A percentile compares a stretch with the other conserved stretches of the same genome.
phyloP scores from a whole-genome alignment of 345 rosid genomes.

The Bruguiera gymnorhiza region DNA sequence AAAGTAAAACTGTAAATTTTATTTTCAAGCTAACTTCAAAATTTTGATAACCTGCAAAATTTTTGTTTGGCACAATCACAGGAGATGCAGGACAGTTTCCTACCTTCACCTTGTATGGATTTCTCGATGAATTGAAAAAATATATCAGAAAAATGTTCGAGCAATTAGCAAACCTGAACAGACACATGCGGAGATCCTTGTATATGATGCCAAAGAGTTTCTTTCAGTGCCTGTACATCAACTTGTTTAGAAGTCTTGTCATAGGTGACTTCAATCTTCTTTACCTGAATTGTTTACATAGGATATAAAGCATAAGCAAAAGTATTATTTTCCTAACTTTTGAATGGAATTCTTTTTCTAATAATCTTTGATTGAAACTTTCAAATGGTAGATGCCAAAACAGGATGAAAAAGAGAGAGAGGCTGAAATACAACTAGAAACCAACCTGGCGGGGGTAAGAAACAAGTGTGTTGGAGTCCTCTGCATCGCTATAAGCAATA shows the following conservation, averaged over 20 bases:
- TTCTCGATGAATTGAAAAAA: neutral
- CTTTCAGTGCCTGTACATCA: constrained; percentile 80
- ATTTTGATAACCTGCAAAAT: too few relatives aligned
- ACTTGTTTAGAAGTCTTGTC: constrained; percentile 93
- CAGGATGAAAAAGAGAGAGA: constrained; percentile 3
- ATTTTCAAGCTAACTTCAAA: too few relatives aligned
- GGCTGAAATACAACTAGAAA: neutral
- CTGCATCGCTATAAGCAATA: constrained; percentile 57
- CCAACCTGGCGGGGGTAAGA: constrained; percentile 93
- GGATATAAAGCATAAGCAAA: neutral
- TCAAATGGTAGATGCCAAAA: neutral
- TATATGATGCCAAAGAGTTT: constrained; percentile 76
- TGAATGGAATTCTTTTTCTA: neutral
- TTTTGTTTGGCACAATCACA: too few relatives aligned
- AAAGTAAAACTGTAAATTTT: too few relatives aligned
- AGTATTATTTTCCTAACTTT: neutral
- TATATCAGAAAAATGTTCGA: neutral
- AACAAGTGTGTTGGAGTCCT: constrained; percentile 52
- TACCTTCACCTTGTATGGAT: neutral
- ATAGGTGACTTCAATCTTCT: constrained; percentile 73
- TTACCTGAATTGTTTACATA: constrained; percentile 45
- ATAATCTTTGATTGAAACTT: neutral
- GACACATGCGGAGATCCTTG: constrained; percentile 46
- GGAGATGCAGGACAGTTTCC: too few relatives aligned
- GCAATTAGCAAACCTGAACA: constrained; percentile 36